Evolutionary conservation across 1,284 basidiomycete species (phyloP), one percentile per base, ranked within the genome.

Genomic region (Moesziomyces sp.): DNA sequence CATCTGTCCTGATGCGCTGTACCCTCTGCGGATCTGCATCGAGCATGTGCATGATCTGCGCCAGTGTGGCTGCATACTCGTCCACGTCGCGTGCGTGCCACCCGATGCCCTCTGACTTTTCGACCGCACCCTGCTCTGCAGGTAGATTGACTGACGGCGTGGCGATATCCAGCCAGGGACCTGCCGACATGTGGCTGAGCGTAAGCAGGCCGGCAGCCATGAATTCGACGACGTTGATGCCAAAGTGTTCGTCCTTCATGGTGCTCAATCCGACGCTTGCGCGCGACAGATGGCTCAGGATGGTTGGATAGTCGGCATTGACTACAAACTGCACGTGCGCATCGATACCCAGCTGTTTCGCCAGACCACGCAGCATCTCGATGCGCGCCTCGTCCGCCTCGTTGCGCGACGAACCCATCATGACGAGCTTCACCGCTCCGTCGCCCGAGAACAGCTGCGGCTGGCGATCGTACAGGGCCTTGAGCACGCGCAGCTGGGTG

Each of bases 241-340:
- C 97, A 77, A 99, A 99, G 84, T 99, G 96, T 85, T 99, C 97
- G 82, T 99, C 95, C 1, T 95, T 89, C 96, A 99, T 99, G 5
- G 96, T 98, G 81, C 93, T 96, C 24, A 98, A 83, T 0, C 97
- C 96, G 5, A 97, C 88, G 62, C 90, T 92, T 0, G 94, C 90
- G 16, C 85, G 85, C 0, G 89, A 88, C 1, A 99, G 87, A 86
- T 90, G 89, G 1, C 85, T 70, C 1, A 95, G 87, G 67, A 98
- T 88, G 10, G 88, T 87, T 0, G 88, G 74, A 75, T 92, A 98
- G 1, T 91, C 86, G 0, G 93, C 93, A 76, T 98, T 98, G 48
- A 97, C 88, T 6, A 92, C 85, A 73, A 98, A 93, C 46, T 90
- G 87, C 19, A 94, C 90, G 59, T 90, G 87, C 13, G 88, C 85